Base-by-base conservation (phyloP, 306 rosid species). In the Pterocarpus macrocarpus region DNA sequence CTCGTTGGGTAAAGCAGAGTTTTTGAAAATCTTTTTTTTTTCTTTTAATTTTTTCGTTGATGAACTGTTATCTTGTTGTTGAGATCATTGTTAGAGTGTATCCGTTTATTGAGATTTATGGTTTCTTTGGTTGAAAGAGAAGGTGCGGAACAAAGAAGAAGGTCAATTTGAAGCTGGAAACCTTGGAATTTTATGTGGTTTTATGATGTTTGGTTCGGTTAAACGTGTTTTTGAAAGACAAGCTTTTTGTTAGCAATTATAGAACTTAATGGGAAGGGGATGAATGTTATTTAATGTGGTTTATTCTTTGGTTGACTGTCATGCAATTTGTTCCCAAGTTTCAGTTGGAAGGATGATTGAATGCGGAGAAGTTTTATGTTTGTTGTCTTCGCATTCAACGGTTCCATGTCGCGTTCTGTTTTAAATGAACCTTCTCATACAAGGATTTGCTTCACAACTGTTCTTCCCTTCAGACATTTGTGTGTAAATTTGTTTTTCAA, bases 121-220 rank as follows among this genome's bases (percentile, higher is more conserved):
- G 75, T 49, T 81, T 77, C 30, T 56, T 59, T 77, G 71, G 70
- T 16, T 63, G n/a, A 33, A 32, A 61, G 41, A 44, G 13, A 9
- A 36, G 32, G 7, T 13, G 16, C 30, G 55, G 58, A 35, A 64
- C 69, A 32, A 57, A 64, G 65, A 64, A 64, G 14, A 39, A 77
- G 41, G 45, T 65, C 71, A 30, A 67, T 63, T 62, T 5, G 75
- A 78, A 49, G 33, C 30, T 2, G 71, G 34, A 55, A 14, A 14
- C 53, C 66, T 35, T 52, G 10, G 3, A 2, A n/a, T 38, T 58
- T 75, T 15, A 2, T 32, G 34, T 52, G 12, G 38, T 5, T 75
- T 44, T 57, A 41, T 62, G 38, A 12, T 65, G n/a, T 44, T 64
- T 66, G 68, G 64, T 82, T 74, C 2, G 5, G 66, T 64, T 70